Percentiles rank a stretch among this genome's conserved stretches.
phyloP scores from a whole-genome alignment of 345 rosid species.

The Eucalyptus caleyi region DNA sequence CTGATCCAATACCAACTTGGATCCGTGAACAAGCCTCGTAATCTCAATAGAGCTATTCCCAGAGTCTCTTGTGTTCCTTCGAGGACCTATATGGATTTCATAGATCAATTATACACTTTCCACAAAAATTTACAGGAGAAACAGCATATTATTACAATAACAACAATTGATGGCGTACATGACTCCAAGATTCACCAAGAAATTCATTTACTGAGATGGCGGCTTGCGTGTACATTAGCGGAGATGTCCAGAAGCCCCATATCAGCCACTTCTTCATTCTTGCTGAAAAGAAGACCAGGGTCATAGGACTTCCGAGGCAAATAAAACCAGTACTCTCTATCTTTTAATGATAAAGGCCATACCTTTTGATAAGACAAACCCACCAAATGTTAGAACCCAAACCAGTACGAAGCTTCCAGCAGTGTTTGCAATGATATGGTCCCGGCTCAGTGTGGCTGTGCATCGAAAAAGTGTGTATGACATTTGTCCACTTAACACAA shows the following conservation, averaged over 20 bases:
- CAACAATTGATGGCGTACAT: constrained; percentile 8
- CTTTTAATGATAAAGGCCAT: background rate
- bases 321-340: background rate
- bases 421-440: constrained; percentile 28
- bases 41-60: constrained; percentile 28
- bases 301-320: background rate
- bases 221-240: constrained; percentile 44
- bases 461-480: constrained; percentile 28
- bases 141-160: background rate
- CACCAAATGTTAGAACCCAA: constrained; percentile 24
- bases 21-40: constrained; percentile 24
- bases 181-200: constrained; percentile 40
- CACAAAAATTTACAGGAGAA: background rate
- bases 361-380: constrained; percentile 30
- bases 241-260: constrained; percentile 61
- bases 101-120: background rate
- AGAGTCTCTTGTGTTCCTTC: constrained; percentile 7
- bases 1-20: constrained; percentile 65
- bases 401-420: constrained; percentile 15
- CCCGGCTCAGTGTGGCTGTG: constrained; percentile 24
- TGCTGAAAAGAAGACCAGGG: constrained; percentile 4
- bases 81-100: background rate
- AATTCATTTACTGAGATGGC: constrained; percentile 45
- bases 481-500: constrained; percentile 21
- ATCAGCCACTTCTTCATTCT: constrained; percentile 43